These are phyloP conservation scores for Ustulina deusta DNA, from an alignment of 2,329 filamentous ascomycete genomes.

Conservation along the genomic window DNA sequence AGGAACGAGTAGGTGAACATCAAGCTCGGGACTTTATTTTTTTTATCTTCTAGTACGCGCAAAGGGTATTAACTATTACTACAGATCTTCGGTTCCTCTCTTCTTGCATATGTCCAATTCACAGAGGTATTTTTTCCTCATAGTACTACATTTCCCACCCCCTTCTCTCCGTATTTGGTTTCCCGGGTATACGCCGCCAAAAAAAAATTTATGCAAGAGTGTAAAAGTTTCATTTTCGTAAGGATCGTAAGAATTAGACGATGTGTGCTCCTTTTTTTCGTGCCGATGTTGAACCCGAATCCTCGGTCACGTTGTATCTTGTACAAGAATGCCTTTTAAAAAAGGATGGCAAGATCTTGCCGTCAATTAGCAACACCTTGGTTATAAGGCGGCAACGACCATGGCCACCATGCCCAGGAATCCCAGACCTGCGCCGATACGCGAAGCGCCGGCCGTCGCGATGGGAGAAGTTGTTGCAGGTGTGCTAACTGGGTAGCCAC, in stretches of 20 bases:
- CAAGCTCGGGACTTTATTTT: slow-evolving; percentile 41
- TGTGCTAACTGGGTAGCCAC: slow-evolving; percentile 43
- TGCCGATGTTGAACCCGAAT: slow-evolving; percentile 22
- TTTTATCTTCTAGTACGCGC: slow-evolving; percentile 38
- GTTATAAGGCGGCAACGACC: slow-evolving; percentile 62
- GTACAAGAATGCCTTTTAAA: slow-evolving; percentile 35
- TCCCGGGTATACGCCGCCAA: slow-evolving; percentile 31
- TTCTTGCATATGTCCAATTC: slow-evolving; percentile 35
- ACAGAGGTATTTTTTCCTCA: slow-evolving; percentile 5
- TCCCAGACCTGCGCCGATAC: slow-evolving; percentile 58
- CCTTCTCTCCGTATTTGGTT: slow-evolving; percentile 2
- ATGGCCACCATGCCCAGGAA: slow-evolving; percentile 60
- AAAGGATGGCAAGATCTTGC: slow-evolving; percentile 11
- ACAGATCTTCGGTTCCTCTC: slow-evolving; percentile 40
- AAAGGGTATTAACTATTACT: slow-evolving; percentile 50
- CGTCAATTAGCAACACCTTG: slow-evolving; percentile 6
- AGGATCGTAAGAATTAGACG: slow-evolving; percentile 67
- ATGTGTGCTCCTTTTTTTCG: slow-evolving; percentile 32
- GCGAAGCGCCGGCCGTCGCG: slow-evolving; percentile 52
- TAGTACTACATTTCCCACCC: slow-evolving; percentile 7
- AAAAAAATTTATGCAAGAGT: slow-evolving; percentile 47
- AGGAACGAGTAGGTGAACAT: slow-evolving; percentile 29
- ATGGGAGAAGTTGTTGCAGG: slow-evolving; percentile 41
- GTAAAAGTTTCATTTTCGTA: slow-evolving; percentile 59
- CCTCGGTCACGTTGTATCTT: slow-evolving; percentile 33